Base-by-base conservation (phyloP, 2,329 filamentous ascomycete genomes). In the Rhinocladiella mackenziei region DNA sequence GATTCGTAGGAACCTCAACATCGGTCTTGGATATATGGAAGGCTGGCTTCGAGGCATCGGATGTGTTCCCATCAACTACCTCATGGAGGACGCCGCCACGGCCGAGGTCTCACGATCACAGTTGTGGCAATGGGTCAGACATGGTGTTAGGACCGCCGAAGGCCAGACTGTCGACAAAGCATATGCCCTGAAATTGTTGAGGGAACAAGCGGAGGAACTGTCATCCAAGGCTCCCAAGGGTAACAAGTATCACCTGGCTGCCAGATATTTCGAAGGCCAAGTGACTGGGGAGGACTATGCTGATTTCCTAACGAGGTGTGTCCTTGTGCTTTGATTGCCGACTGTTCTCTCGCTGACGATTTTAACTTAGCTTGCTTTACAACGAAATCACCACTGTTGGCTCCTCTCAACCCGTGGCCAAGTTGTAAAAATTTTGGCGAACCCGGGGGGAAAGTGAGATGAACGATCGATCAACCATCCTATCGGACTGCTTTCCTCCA, bases 1-100 rank as follows among this genome's bases (percentile, higher is more conserved):
- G 45, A 96, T 98, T 72, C 81, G 86, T 63, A 95, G 96, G 82
- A 98, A 97, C 74, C 76, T 98, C 55, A 91, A 89, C 71, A 97
- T 98, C 56, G 92, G 91, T 28, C 80, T 98, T 4, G 85, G 86
- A 39, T 98, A 98, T 72, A 98, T 97, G 91, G 92, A 98, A 71
- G 92, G 88, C 51, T 98, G 92, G 92, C 76, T 97, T 49, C 84
- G 89, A 51, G 92, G 91, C 23, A 78, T 97, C 15, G 92, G 92
- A 45, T 98, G 92, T 60, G 89, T 97, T 40, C 92, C 92, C 36
- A 96, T 97, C 71, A 96, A 97, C 76, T 94, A 84, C 66, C 76
- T 97, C 43, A 97, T 97, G 91, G 92, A 98, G 73, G 92, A 97
- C 59, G 92, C 92, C 13, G 92, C 92, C 17, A 98, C 92, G 1